Percentiles rank a stretch among this genome's conserved stretches.
These are phyloP conservation scores for Luvunga scandens DNA, from an alignment of 345 rosid genomes.

Conservation along the genomic window DNA sequence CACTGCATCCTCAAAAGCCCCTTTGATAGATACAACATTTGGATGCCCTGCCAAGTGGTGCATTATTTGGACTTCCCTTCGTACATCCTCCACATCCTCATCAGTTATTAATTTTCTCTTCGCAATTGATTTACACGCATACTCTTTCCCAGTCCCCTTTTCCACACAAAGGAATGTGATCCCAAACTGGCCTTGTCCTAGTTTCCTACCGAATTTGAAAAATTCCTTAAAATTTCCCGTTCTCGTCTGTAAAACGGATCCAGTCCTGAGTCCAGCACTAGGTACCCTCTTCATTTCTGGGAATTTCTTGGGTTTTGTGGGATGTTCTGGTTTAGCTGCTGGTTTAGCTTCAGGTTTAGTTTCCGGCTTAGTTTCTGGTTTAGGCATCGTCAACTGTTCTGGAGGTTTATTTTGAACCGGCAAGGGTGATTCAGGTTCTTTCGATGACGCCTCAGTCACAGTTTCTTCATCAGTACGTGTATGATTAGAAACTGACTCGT, in stretches of 20 bases:
- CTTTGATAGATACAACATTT: conserved; percentile 71
- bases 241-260: conserved; percentile 63
- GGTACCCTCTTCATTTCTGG: conserved; percentile 58
- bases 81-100: conserved; percentile 87
- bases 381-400: conserved; percentile 53
- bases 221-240: conserved; percentile 77
- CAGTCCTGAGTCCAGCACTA: conserved; percentile 70
- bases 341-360: conserved; percentile 11
- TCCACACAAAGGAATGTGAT: conserved; percentile 70
- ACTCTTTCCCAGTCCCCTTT: conserved; percentile 62
- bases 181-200: conserved; percentile 94
- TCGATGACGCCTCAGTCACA: conserved; percentile 31
- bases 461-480: conserved; percentile 30
- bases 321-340: conserved; percentile 27
- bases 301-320: conserved; percentile 41
- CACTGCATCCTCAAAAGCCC: conserved; percentile 81
- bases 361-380: conserved; percentile 19
- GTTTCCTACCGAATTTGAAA: conserved; percentile 68
- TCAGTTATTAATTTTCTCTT: conserved; percentile 75
- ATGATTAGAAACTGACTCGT: conserved; percentile 43
- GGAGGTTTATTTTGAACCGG: conserved; percentile 76
- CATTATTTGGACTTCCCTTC: conserved; percentile 91
- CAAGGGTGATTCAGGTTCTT: conserved; percentile 42
- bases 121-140: conserved; percentile 87
- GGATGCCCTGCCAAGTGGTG: conserved; percentile 89